Percentiles rank a stretch among this genome's conserved stretches.
Evolutionary conservation across 495 filamentous ascomycete genomes (phyloP).

Genomic region (Apodospora peruviana): DNA sequence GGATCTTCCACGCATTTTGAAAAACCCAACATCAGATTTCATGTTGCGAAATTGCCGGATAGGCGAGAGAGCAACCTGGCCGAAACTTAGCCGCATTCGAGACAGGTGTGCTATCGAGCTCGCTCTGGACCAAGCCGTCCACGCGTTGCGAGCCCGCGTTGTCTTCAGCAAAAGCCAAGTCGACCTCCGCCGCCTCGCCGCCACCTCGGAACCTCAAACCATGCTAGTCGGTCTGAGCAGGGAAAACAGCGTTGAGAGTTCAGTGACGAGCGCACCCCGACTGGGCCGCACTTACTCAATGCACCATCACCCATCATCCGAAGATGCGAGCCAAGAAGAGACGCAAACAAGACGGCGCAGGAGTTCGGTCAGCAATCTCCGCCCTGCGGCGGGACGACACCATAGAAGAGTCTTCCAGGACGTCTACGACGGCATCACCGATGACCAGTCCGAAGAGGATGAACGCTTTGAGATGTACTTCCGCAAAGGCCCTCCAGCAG

Average conservation of each 20-base stretch:
- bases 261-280: too few species aligned
- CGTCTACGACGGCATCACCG: slow-evolving; percentile 19
- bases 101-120: slow-evolving; percentile 85
- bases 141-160: slow-evolving; percentile 65
- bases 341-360: slow-evolving; percentile 10
- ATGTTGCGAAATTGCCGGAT: slow-evolving; percentile 69
- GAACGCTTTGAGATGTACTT: slow-evolving; percentile 35
- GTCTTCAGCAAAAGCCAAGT: slow-evolving; percentile 74
- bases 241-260: slow-evolving; percentile 7
- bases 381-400: slow-evolving; percentile 20
- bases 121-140: slow-evolving; percentile 77
- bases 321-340: slow-evolving; percentile 6
- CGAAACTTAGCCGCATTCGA: slow-evolving; percentile 71
- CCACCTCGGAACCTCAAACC: slow-evolving; percentile 13
- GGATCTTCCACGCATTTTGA: slow-evolving; percentile 71
- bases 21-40: slow-evolving; percentile 86
- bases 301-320: slow-evolving; percentile 2
- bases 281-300: background rate
- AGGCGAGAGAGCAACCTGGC: slow-evolving; percentile 88
- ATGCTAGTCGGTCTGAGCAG: background rate
- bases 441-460: slow-evolving; percentile 36
- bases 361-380: slow-evolving; percentile 22
- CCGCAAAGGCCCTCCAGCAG: slow-evolving; percentile 6
- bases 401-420: slow-evolving; percentile 15
- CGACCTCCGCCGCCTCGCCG: slow-evolving; percentile 47